These are phyloP conservation scores for Dictyostelium intermedium DNA, from an alignment of 78 protist genomes.

Conservation along the genomic window DNA sequence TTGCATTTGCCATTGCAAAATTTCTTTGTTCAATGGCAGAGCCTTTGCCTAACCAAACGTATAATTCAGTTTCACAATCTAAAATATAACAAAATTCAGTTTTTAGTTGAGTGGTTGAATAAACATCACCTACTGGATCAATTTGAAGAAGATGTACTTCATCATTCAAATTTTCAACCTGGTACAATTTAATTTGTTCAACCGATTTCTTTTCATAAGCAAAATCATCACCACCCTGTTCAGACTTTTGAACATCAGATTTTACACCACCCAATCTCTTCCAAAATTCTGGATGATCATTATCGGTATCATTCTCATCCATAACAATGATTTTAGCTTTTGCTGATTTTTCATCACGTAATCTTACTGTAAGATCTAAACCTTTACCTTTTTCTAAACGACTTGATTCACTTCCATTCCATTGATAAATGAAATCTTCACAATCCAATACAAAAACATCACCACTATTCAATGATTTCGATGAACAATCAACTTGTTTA, in stretches of 20 bases:
- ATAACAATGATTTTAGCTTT: slow-evolving; percentile 10
- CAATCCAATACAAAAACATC: slow-evolving; percentile 83
- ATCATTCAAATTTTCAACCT: neutral
- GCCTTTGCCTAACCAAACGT: slow-evolving; percentile 16
- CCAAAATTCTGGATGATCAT: slow-evolving; percentile 3
- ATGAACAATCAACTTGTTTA: slow-evolving; percentile 39
- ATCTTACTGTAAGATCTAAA: neutral
- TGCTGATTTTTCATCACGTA: slow-evolving; percentile 30
- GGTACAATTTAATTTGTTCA: slow-evolving; percentile 15
- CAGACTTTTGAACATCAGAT: slow-evolving; percentile 2
- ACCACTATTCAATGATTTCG: slow-evolving; percentile 61
- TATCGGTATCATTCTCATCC: slow-evolving; percentile 21
- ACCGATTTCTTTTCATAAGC: slow-evolving; percentile 35
- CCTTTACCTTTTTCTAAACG: slow-evolving; percentile 25
- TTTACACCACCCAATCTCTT: neutral
- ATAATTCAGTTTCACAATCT: slow-evolving; percentile 59
- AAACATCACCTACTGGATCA: slow-evolving; percentile 18
- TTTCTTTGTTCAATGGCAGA: neutral
- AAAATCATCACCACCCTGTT: slow-evolving; percentile 23
- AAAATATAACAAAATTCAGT: neutral
- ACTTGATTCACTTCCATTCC: slow-evolving; percentile 55
- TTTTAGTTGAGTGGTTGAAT: neutral
- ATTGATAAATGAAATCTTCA: slow-evolving; percentile 57
- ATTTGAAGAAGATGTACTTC: neutral
- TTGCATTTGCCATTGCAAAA: neutral